A percentile compares a stretch with the other conserved stretches of the same genome.
These are phyloP conservation scores for Seiridium unicorne DNA, from an alignment of 2,329 filamentous ascomycete species.

Conservation along the genomic window DNA sequence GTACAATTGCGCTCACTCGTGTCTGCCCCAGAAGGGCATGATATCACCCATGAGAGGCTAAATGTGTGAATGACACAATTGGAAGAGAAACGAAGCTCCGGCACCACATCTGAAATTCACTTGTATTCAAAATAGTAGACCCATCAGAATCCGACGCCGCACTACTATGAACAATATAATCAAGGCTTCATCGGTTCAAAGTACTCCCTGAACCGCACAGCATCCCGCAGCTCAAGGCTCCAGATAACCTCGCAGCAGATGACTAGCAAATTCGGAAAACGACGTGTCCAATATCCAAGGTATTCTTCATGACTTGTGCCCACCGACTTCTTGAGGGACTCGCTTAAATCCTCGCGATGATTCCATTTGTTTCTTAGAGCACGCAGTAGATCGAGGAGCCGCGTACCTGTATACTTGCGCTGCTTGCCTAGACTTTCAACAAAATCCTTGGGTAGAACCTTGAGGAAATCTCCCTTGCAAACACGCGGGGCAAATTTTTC, in stretches of 20 bases:
- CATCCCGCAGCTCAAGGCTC: constrained; percentile 60
- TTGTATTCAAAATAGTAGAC: too few species aligned
- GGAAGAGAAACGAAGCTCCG: too few species aligned
- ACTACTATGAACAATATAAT: background rate
- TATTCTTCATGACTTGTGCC: constrained; percentile 79
- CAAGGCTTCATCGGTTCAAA: constrained; percentile 38
- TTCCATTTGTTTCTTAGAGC: constrained; percentile 95
- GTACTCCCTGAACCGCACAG: constrained; percentile 71
- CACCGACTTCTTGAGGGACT: constrained; percentile 67
- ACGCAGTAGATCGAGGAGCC: constrained; percentile 81
- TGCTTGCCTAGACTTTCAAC: constrained; percentile 90
- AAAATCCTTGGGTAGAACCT: constrained; percentile 73
- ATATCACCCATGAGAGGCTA: too few species aligned
- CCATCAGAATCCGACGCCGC: background rate
- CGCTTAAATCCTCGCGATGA: constrained; percentile 95
- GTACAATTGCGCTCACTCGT: too few species aligned
- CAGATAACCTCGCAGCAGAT: constrained; percentile 75
- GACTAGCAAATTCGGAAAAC: constrained; percentile 77
- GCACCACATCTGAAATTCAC: too few species aligned
- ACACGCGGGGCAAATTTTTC: constrained; percentile 52
- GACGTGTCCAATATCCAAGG: constrained; percentile 75
- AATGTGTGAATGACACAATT: too few species aligned
- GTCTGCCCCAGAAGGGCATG: too few species aligned
- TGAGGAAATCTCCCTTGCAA: constrained; percentile 74
- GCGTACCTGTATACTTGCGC: constrained; percentile 85